Evolutionary conservation across 2,329 filamentous ascomycete genomes (phyloP).

Genomic region (Akanthomyces lecanii): DNA sequence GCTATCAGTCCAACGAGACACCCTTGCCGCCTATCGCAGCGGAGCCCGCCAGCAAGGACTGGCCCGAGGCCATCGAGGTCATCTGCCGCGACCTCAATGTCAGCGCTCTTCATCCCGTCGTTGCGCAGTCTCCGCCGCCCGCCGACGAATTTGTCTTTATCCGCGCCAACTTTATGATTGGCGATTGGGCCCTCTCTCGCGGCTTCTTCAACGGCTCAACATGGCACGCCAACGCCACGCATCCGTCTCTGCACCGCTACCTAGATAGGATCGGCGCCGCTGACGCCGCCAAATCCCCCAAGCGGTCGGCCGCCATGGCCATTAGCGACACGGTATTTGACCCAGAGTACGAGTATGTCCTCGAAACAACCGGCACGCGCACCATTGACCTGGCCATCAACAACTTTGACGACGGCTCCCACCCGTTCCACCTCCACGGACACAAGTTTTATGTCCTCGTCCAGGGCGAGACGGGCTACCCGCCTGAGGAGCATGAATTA

Average conservation of each 20-base stretch:
- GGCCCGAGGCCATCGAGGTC: conserved; percentile 44
- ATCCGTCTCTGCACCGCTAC: conserved; percentile 34
- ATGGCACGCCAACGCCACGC: conserved; percentile 38
- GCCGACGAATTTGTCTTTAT: conserved; percentile 41
- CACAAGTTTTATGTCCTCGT: conserved; percentile 50
- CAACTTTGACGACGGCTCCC: conserved; percentile 48
- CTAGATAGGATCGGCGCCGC: conserved; percentile 22
- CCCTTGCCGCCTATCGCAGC: neutral
- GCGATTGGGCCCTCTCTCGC: conserved; percentile 47
- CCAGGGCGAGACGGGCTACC: conserved; percentile 32
- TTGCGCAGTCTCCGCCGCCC: conserved; percentile 32
- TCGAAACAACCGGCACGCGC: conserved; percentile 48
- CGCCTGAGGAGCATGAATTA: conserved; percentile 26
- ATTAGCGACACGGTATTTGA: conserved; percentile 31
- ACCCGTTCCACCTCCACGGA: conserved; percentile 54
- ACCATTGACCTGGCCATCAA: conserved; percentile 57
- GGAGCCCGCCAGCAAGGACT: conserved; percentile 41
- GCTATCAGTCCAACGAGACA: conserved; percentile 22
- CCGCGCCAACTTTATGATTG: conserved; percentile 52
- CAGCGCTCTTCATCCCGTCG: conserved; percentile 38
- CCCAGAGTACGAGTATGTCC: conserved; percentile 35
- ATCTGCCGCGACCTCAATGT: conserved; percentile 52
- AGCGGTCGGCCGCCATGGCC: conserved; percentile 20
- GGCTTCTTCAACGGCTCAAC: conserved; percentile 52
- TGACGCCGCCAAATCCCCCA: neutral